These are phyloP conservation scores for Candida mesenterica DNA, from an alignment of 1,139 yeast species.

Conservation along the genomic window DNA sequence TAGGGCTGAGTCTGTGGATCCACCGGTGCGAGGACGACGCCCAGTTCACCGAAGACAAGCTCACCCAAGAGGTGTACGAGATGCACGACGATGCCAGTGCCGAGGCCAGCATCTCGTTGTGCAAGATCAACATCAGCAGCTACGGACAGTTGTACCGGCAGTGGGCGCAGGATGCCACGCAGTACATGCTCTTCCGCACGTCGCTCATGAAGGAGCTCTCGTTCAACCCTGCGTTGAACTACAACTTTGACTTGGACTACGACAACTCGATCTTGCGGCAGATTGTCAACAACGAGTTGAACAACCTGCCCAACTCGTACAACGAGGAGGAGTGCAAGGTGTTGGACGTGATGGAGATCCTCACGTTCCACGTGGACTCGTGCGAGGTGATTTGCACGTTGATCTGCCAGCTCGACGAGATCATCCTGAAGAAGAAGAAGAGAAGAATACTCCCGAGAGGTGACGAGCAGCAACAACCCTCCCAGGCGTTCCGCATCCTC, in stretches of 20 bases:
- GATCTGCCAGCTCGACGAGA: slow-evolving; percentile 5
- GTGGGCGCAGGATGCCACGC: slow-evolving; percentile 5
- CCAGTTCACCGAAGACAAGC: slow-evolving; percentile 4
- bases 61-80: slow-evolving; percentile 8
- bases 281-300: slow-evolving; percentile 16
- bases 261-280: slow-evolving; percentile 17
- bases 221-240: slow-evolving; percentile 13
- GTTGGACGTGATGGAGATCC: slow-evolving; percentile 19
- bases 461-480: too few relatives aligned
- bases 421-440: slow-evolving; percentile 2
- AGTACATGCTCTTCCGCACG: slow-evolving; percentile 9
- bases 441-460: too few relatives aligned
- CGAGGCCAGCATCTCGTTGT: slow-evolving; percentile 10
- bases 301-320: slow-evolving; percentile 16
- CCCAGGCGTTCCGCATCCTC: too few relatives aligned
- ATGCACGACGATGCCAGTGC: slow-evolving; percentile 9
- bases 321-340: slow-evolving; percentile 17
- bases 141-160: slow-evolving; percentile 10
- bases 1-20: slow-evolving; percentile 6
- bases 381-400: slow-evolving; percentile 6
- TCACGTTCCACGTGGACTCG: slow-evolving; percentile 18
- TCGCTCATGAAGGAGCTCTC: slow-evolving; percentile 16
- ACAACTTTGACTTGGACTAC: slow-evolving; percentile 14
- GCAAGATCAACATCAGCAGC: slow-evolving; percentile 10
- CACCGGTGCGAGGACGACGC: slow-evolving; percentile 3